Percentiles rank a stretch among this genome's conserved stretches.
Evolutionary conservation across 176 grass and related monocot genomes (phyloP).

Genomic region (Pontederia crassipes): DNA sequence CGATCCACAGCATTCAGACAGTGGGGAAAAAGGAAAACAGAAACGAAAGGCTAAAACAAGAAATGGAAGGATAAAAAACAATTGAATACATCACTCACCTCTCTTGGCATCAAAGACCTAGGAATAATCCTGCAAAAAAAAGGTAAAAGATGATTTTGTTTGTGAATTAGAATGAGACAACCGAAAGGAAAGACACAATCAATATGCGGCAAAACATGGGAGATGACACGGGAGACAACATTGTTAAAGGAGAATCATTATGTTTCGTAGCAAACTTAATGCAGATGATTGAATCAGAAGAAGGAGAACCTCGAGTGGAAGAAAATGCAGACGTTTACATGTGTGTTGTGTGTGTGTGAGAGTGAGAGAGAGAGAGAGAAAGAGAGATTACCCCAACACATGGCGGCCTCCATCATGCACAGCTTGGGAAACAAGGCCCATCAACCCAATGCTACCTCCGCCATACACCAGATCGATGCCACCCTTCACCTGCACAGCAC

Average conservation of each 20-base stretch:
- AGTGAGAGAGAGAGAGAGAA: constrained; percentile 12
- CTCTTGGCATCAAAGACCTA: constrained; percentile 70
- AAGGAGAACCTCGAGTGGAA: background rate
- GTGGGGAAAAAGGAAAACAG: no score
- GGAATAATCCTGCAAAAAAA: constrained; percentile 60
- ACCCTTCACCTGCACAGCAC: constrained; percentile 60
- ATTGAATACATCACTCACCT: constrained; percentile 43
- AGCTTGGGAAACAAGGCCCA: constrained; percentile 90
- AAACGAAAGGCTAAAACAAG: background rate
- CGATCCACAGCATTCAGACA: background rate
- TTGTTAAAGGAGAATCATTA: no score
- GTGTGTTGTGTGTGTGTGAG: background rate
- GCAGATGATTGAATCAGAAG: constrained; percentile 18
- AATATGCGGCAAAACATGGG: background rate
- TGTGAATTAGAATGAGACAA: background rate
- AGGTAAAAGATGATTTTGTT: constrained; percentile 1
- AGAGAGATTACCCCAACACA: constrained; percentile 64
- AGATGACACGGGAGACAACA: background rate
- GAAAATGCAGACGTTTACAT: background rate
- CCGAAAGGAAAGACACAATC: background rate
- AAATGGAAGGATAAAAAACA: background rate
- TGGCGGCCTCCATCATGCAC: constrained; percentile 97
- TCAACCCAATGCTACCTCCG: constrained; percentile 89
- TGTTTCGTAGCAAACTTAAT: constrained; percentile 5
- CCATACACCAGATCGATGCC: constrained; percentile 98